Evolutionary conservation across 768 basidiomycete genomes (phyloP).

Genomic region (Tricholomella constricta): DNA sequence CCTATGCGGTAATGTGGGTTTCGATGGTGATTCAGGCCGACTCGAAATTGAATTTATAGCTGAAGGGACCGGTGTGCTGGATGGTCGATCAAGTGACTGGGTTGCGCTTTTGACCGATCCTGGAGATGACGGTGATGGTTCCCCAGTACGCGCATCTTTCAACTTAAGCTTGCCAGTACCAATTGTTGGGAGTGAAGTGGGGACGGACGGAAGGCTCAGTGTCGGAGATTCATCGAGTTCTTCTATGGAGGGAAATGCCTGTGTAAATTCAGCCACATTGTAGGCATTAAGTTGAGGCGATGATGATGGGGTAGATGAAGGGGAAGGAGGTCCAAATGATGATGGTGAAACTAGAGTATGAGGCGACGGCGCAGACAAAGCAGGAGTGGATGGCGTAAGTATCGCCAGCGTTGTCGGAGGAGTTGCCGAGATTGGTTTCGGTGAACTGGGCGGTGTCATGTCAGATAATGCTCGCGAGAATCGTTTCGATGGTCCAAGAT

Average conservation of each 20-base stretch:
- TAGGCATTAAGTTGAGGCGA: constrained; percentile 47
- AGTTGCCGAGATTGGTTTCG: constrained; percentile 33
- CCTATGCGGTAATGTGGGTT: constrained; percentile 36
- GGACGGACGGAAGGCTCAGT: constrained; percentile 51
- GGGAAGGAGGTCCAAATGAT: constrained; percentile 75
- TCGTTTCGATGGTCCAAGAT: constrained; percentile 57
- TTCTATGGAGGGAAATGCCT: constrained; percentile 76
- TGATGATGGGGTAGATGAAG: constrained; percentile 67
- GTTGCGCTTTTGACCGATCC: constrained; percentile 39
- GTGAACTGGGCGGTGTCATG: constrained; percentile 46
- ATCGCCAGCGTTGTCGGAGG: constrained; percentile 28
- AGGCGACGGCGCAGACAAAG: constrained; percentile 45
- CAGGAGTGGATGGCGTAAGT: constrained; percentile 32
- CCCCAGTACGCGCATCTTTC: constrained; percentile 24
- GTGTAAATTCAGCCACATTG: constrained; percentile 58
- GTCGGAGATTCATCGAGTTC: constrained; percentile 63
- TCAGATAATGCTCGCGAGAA: constrained; percentile 54
- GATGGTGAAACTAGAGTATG: constrained; percentile 72
- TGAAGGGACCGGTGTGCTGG: constrained; percentile 70
- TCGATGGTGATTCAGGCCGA: constrained; percentile 62
- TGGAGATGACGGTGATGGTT: constrained; percentile 30
- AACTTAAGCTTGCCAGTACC: constrained; percentile 24
- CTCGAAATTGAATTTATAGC: constrained; percentile 57
- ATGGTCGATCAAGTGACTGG: constrained; percentile 55
- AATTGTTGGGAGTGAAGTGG: no score